Percentiles rank a stretch among this genome's conserved stretches.
Evolutionary conservation across 805 yeast genomes (phyloP).

Genomic region (Yamadazyma takamatsuzukensis): DNA sequence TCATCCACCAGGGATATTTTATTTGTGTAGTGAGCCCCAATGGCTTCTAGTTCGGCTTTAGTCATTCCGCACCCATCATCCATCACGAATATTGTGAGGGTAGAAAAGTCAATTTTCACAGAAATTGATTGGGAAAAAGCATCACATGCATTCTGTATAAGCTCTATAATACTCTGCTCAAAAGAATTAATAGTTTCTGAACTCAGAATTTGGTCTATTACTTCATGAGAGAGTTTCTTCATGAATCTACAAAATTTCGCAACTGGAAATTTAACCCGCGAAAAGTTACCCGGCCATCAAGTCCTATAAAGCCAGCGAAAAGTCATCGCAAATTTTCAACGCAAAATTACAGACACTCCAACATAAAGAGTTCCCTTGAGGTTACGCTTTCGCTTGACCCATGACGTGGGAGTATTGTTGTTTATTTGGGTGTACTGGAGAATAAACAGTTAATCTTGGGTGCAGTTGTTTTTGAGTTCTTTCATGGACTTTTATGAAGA

Average conservation of each 20-base stretch:
- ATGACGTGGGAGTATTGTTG: constrained; percentile 62
- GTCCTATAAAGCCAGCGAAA: too few relatives aligned
- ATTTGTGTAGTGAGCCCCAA: constrained; percentile 57
- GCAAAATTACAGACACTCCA: constrained; percentile 58
- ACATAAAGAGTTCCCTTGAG: constrained; percentile 65
- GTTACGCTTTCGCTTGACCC: constrained; percentile 68
- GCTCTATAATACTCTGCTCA: constrained; percentile 43
- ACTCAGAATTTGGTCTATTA: too few relatives aligned
- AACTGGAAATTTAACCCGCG: too few relatives aligned
- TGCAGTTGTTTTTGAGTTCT: constrained; percentile 65
- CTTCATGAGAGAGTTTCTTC: too few relatives aligned
- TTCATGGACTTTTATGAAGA: constrained; percentile 76
- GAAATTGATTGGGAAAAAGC: constrained; percentile 41
- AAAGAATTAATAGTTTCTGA: too few relatives aligned
- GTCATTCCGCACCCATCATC: constrained; percentile 77
- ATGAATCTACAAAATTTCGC: too few relatives aligned
- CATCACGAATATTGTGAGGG: constrained; percentile 36
- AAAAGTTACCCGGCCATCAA: constrained; percentile 3
- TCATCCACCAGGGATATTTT: constrained; percentile 41
- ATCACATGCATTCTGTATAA: constrained; percentile 55
- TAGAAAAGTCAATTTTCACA: constrained; percentile 29
- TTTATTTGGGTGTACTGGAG: constrained; percentile 56
- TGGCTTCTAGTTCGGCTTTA: constrained; percentile 39
- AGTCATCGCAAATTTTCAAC: constrained; percentile 10
- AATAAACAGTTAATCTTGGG: constrained; percentile 63